Base-by-base conservation (phyloP, 2,329 filamentous ascomycete species). In the Boeremia exigua region DNA sequence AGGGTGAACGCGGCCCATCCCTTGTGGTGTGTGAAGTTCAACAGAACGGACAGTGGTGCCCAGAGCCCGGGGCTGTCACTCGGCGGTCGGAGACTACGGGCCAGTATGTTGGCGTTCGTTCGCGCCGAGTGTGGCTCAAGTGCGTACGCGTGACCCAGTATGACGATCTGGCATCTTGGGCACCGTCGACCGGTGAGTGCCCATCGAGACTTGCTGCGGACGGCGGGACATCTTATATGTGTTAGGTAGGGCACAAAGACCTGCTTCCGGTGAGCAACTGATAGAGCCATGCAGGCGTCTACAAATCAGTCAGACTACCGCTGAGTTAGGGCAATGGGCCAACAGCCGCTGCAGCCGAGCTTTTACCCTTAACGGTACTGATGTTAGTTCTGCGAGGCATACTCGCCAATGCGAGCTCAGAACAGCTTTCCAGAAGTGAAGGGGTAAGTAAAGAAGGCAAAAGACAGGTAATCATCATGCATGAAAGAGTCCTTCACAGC, bases 151-250 rank as follows among this genome's bases (percentile, higher is more conserved):
- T 67, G 64, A 65, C 56, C 63, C 30, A 37, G 39, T 23, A 32
- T 33, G 38, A 39, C 48, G 29, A 54, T 56, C 52, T 44, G 46
- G 48, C 55, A 36, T 54, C 46, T 50, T 38, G 58, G 47, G 53
- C 23, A 49, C 40, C n/a, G 34, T 58, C 54, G 60, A 67, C 66
- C 63, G 66, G 66, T 66, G 60, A 68, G 50, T 47, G 33, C 34
- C 29, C 17, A 29, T 25, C 33, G 29, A 37, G 47, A 53, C 27
- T 30, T 38, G 17, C 43, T 29, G 42, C 25, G 30, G 36, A 45
- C 33, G 36, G 46, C 40, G 49, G 36, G 27, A 39, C 40, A 40
- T 34, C 48, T 25, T 44, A 29, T 45, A 44, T 32, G 34, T 48
- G 36, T 39, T 45, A 52, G 48, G 28, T 52, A 8, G 34, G 48